phyloP scores from a whole-genome alignment of 2,329 filamentous ascomycete species.

The Ophiostoma tasmaniense region DNA sequence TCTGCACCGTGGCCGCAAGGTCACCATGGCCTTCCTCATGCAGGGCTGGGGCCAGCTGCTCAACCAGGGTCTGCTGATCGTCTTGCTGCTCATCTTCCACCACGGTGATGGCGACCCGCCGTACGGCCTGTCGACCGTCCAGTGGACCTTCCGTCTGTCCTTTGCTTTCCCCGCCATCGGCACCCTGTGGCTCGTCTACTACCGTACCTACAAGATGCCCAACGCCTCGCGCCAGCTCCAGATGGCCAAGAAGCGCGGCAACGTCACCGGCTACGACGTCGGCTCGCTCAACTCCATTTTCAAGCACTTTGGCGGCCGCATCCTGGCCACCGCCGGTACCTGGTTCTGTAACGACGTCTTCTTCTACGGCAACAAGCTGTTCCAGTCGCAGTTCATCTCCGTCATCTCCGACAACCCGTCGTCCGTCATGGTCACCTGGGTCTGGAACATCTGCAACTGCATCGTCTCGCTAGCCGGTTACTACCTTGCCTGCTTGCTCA shows the following conservation, averaged over 20 bases:
- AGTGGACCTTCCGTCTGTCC: constrained; percentile 86
- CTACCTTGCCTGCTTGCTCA: constrained; percentile 79
- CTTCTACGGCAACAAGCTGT: constrained; percentile 66
- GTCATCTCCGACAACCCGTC: constrained; percentile 22
- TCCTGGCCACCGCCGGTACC: constrained; percentile 75
- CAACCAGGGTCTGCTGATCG: constrained; percentile 85
- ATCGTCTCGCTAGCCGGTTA: constrained; percentile 80
- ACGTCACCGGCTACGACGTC: constrained; percentile 89
- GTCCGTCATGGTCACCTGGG: constrained; percentile 78
- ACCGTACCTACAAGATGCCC: constrained; percentile 91
- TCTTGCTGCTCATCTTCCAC: constrained; percentile 83
- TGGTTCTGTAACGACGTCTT: constrained; percentile 98
- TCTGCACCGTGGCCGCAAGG: constrained; percentile 89
- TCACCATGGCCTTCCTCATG: constrained; percentile 94
- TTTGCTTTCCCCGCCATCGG: constrained; percentile 87
- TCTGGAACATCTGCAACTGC: constrained; percentile 89
- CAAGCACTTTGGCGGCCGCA: constrained; percentile 73
- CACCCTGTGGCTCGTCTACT: constrained; percentile 91
- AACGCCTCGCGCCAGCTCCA: constrained; percentile 75
- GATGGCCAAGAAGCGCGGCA: constrained; percentile 72
- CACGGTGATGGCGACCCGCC: constrained; percentile 65
- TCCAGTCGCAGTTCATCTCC: constrained; percentile 22
- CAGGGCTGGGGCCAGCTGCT: constrained; percentile 95
- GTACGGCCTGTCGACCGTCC: constrained; percentile 67
- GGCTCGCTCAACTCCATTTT: constrained; percentile 71